A percentile compares a stretch with the other conserved stretches of the same genome.
Conservation (phyloP, 768 basidiomycete species). For the Sistotremastrum niveocremeum region DNA sequence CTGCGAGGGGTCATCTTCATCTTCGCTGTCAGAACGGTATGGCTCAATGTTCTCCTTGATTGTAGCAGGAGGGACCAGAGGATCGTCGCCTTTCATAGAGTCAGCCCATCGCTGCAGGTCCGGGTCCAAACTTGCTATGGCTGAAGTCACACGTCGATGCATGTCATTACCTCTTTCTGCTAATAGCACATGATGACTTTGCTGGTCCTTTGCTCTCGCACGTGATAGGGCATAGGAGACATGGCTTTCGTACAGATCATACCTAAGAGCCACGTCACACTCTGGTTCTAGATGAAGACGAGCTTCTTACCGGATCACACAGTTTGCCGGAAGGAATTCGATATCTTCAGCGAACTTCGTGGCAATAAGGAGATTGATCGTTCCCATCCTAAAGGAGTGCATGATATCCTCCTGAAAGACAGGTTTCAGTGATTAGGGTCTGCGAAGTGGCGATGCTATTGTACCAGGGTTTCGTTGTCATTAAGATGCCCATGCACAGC, state of each 20-base stretch:
- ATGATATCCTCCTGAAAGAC: conserved; percentile 31
- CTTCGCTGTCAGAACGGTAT: conserved; percentile 37
- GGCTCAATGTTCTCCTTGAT: conserved; percentile 26
- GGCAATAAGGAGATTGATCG: conserved; percentile 49
- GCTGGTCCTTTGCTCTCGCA: conserved; percentile 30
- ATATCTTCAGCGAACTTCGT: conserved; percentile 48
- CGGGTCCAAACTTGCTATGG: conserved; percentile 24
- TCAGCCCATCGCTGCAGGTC: conserved; percentile 34
- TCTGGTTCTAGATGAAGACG: conserved; percentile 7
- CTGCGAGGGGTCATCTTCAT: conserved; percentile 23
- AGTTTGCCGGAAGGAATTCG: conserved; percentile 39
- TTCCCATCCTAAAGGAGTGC: conserved; percentile 37
- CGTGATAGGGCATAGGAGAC: conserved; percentile 44
- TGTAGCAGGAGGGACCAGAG: conserved; percentile 28
- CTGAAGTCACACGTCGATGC: conserved; percentile 40
- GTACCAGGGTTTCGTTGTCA: conserved; percentile 22
- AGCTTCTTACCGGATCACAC: conserved; percentile 43
- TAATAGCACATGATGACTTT: conserved; percentile 49
- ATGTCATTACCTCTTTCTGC: conserved; percentile 41
- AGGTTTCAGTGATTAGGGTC: not conserved
- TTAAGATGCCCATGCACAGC: conserved; percentile 23
- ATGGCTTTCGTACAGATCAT: conserved; percentile 48
- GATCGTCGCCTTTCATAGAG: too few relatives aligned
- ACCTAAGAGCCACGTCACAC: conserved; percentile 22
- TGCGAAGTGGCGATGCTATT: conserved; percentile 1